Evolutionary conservation across 306 rosid species (phyloP).

Genomic region (Mimosa pudica): DNA sequence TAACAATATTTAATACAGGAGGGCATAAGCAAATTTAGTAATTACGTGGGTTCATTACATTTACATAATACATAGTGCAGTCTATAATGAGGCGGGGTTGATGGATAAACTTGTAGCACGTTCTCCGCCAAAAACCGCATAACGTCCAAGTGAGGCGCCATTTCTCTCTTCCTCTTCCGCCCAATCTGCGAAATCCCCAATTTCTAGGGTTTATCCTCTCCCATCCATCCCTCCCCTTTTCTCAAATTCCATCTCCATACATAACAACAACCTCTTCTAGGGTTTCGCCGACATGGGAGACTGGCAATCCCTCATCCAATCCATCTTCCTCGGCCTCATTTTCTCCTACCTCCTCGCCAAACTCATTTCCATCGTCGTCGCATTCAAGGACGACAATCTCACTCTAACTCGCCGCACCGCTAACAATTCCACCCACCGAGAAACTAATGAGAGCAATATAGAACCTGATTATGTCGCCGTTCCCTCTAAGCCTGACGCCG

Average conservation of each 20-base stretch:
- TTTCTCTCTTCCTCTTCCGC: not conserved
- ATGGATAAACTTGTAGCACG: too few species aligned
- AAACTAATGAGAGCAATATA: not conserved
- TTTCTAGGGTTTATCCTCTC: slow-evolving; percentile 1
- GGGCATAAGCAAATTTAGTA: too few species aligned
- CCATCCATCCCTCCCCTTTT: too few species aligned
- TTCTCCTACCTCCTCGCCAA: slow-evolving; percentile 95
- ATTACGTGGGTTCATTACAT: too few species aligned
- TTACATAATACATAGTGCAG: too few species aligned
- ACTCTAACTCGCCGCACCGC: slow-evolving; percentile 48
- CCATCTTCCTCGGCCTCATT: slow-evolving; percentile 79
- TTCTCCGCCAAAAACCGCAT: not conserved
- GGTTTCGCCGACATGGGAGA: slow-evolving; percentile 48
- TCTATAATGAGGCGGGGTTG: too few species aligned
- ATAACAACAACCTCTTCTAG: not conserved
- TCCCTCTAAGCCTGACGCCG: slow-evolving; percentile 24
- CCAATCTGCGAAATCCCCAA: not conserved
- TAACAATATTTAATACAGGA: too few species aligned
- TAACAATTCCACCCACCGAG: not conserved
- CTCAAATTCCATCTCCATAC: too few species aligned
- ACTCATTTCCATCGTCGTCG: slow-evolving; percentile 79
- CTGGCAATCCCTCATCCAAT: slow-evolving; percentile 85
- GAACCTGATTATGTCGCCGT: not conserved
- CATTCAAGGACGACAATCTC: slow-evolving; percentile 87
- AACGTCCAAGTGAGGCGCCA: slow-evolving; percentile 1